Evolutionary conservation across 75 land plant species (phyloP), one percentile per base, ranked within the genome.

Genomic region (Pseudotsuga menziesii): DNA sequence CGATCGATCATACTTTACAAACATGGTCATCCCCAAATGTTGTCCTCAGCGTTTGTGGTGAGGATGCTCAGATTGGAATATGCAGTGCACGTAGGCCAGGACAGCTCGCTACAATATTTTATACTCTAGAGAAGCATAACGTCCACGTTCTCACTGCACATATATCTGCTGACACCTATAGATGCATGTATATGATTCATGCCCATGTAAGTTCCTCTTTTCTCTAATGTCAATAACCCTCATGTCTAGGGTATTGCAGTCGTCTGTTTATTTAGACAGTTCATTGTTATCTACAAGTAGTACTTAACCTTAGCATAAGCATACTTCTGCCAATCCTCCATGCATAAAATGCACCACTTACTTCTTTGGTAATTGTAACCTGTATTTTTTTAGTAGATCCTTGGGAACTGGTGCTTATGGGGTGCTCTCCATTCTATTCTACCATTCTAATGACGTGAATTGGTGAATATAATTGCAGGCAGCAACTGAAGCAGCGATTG

Each of bases 21-120:
- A 86, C 92, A n/a, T 88, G 82, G 82, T 79, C 89, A 25, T 90
- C 94, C 17, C 81, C 86, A 2, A 90, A 90, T 71, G 90, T 92
- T 5, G 82, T 88, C 2, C 61, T 92, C 61, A 88, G 78, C 58
- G 64, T 90, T 7, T 81, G 82, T 32, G 94, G 94, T 4, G 56
- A 71, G 20, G 80, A 90, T 26, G 92, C 89, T 12, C 86, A 85
- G 2, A 86, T 92, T 69, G 83, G 80, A 58, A 72, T 92, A 13
- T 85, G 91, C 62, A 17, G 80, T 2, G 39, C 76, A 3, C 78
- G 55, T 70, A 90, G 87, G 75, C 83, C 82, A 5, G 85, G 89
- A 1, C 73, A 90, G 13, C 73, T 90, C 16, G 56, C 85, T 16
- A 41, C 80, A 32, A 80, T 90, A 36, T 79, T 85, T 63, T 86